These are phyloP conservation scores for Kodamaea sp. DNA, from an alignment of 1,139 yeast genomes.

Conservation along the genomic window DNA sequence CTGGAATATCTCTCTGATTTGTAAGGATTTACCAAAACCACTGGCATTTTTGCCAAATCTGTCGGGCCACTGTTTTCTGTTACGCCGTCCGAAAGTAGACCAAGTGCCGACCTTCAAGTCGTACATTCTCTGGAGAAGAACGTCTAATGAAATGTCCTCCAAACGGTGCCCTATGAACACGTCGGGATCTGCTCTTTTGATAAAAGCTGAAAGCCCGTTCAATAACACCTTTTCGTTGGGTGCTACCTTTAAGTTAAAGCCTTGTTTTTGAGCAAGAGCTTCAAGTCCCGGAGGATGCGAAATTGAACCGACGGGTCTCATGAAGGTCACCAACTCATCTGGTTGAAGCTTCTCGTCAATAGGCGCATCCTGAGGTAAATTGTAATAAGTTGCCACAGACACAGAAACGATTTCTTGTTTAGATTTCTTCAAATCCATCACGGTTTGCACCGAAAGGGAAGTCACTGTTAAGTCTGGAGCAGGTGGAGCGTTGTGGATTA, in stretches of 20 bases:
- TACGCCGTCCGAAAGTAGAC: conserved; percentile 83
- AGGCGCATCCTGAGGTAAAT: conserved; percentile 74
- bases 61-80: conserved; percentile 75
- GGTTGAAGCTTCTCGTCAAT: conserved; percentile 58
- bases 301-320: conserved; percentile 67
- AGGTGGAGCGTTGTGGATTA: conserved; percentile 51
- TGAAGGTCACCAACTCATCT: conserved; percentile 61
- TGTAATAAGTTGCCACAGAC: conserved; percentile 66
- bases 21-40: conserved; percentile 49
- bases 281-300: conserved; percentile 76
- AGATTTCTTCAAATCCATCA: conserved; percentile 67
- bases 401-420: conserved; percentile 88
- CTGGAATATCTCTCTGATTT: conserved; percentile 67
- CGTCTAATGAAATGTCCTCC: conserved; percentile 77
- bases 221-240: conserved; percentile 76
- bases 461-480: conserved; percentile 63
- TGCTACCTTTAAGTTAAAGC: conserved; percentile 53
- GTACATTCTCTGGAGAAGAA: conserved; percentile 78
- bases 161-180: conserved; percentile 84
- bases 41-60: conserved; percentile 55
- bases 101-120: conserved; percentile 73
- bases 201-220: conserved; percentile 68
- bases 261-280: conserved; percentile 53
- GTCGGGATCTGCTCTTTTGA: conserved; percentile 84
- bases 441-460: conserved; percentile 78